Base-by-base conservation (phyloP, 2,329 filamentous ascomycete genomes). In the Cordyceps cicadae region DNA sequence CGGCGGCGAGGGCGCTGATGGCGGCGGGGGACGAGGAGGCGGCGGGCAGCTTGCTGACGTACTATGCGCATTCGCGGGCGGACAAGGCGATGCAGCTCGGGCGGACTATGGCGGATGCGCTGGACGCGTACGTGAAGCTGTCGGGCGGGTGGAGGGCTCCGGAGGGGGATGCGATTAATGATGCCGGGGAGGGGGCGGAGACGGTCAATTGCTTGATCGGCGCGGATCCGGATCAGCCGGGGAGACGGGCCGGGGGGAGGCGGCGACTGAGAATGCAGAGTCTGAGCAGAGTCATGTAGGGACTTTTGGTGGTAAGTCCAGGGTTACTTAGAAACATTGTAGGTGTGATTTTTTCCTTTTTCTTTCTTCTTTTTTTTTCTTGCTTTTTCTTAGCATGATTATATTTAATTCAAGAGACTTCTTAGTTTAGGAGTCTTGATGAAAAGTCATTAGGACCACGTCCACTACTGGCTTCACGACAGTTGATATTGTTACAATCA, bases 141-240 rank as follows among this genome's bases (percentile, higher is more conserved):
- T 63, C 62, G 0, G 66, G 67, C 1, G 45, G 49, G n/a, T 70
- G 67, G 68, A 63, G 61, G 46, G 49, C 50, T 11, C 69, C 67
- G 12, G 62, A 62, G 29, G 69, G 68, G 11, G 71, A 71, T 37
- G 53, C 66, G 50, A 73, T 73, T 41, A 72, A 72, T 26, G 70
- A 71, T 56, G 63, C 66, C 8, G 70, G 69, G 6, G 65, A 70
- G 32, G 70, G 70, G 1, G 66, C 65, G 8, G 70, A 71, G 64
- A 71, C 70, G 7, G 70, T 72, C n/a, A 72, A 71, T 52, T 72
- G 71, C 50, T 63, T 72, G 8, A 64, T 72, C n/a, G 71, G 70
- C 0, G 62, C 67, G 41, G 65, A 70, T 53, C 69, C 68, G 15
- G 69, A 70, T 32, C 60, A 66, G 63, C 66, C 67, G 52, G 43